Evolutionary conservation across 1,284 basidiomycete species (phyloP).

Genomic region (Ceratobasidium theobromae): DNA sequence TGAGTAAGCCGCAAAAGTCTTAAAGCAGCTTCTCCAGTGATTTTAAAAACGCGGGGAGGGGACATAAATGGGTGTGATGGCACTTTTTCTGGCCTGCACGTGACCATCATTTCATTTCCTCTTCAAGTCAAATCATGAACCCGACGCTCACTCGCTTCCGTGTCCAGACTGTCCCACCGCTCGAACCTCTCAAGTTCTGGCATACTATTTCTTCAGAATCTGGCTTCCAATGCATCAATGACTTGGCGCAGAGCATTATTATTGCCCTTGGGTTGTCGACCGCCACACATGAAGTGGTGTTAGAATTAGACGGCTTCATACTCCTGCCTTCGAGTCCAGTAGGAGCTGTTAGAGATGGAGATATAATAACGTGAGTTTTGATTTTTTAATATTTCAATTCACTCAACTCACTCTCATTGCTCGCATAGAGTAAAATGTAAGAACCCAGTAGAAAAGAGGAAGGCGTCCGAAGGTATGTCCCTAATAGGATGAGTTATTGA

Average conservation of each 20-base stretch:
- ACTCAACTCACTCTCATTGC: background rate
- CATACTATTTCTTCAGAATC: background rate
- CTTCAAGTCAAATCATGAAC: background rate
- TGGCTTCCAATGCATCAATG: background rate
- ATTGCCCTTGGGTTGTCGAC: background rate
- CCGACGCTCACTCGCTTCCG: background rate
- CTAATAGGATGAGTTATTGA: too few species aligned
- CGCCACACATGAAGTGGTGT: background rate
- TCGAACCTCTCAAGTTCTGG: slow-evolving; percentile 23
- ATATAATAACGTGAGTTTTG: background rate
- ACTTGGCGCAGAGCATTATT: background rate
- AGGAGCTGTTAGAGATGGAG: slow-evolving; percentile 20
- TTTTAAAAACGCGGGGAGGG: too few species aligned
- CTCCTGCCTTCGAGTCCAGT: slow-evolving; percentile 14
- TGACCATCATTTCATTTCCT: background rate
- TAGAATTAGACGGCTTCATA: slow-evolving; percentile 20
- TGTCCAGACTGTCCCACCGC: slow-evolving; percentile 12
- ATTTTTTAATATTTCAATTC: background rate
- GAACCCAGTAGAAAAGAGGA: background rate
- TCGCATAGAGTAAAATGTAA: background rate
- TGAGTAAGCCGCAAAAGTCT: too few species aligned
- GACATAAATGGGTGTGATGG: too few species aligned
- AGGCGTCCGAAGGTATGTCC: too few species aligned
- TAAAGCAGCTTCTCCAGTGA: too few species aligned
- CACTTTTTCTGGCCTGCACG: too few species aligned